Evolutionary conservation across 306 rosid genomes (phyloP).

Genomic region (Chamaecrista fasciculata): DNA sequence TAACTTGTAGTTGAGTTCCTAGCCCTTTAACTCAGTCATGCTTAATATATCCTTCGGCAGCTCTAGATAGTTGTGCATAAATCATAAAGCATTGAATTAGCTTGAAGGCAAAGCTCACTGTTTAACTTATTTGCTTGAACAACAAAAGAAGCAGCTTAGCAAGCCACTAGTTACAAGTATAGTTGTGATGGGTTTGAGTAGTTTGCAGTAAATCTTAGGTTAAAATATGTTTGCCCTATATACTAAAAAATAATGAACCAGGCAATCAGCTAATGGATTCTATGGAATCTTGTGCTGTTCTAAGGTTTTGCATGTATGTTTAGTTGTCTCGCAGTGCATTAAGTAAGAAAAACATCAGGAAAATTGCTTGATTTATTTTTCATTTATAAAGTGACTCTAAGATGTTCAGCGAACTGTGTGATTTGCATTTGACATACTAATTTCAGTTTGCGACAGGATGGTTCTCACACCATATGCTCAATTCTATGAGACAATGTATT

Average conservation of each 20-base stretch:
- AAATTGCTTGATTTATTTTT: background rate
- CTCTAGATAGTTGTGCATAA: background rate
- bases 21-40: background rate
- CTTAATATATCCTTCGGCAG: background rate
- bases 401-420: constrained; percentile 2
- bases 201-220: background rate
- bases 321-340: background rate
- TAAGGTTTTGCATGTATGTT: constrained; percentile 13
- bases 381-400: constrained; percentile 4
- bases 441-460: constrained; percentile 77
- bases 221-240: background rate
- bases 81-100: background rate
- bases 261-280: background rate
- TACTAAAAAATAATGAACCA: background rate
- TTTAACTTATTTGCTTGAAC: constrained; percentile 20
- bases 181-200: background rate
- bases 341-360: background rate
- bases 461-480: constrained; percentile 55
- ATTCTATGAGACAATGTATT: constrained; percentile 63
- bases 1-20: background rate
- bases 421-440: constrained; percentile 30
- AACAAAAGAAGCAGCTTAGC: background rate
- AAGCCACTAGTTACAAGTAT: background rate
- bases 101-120: constrained; percentile 3
- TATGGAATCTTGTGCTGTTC: constrained; percentile 7